These are phyloP conservation scores for Mycosphaerelloides madeirae DNA, from an alignment of 2,329 filamentous ascomycete genomes.

Conservation along the genomic window DNA sequence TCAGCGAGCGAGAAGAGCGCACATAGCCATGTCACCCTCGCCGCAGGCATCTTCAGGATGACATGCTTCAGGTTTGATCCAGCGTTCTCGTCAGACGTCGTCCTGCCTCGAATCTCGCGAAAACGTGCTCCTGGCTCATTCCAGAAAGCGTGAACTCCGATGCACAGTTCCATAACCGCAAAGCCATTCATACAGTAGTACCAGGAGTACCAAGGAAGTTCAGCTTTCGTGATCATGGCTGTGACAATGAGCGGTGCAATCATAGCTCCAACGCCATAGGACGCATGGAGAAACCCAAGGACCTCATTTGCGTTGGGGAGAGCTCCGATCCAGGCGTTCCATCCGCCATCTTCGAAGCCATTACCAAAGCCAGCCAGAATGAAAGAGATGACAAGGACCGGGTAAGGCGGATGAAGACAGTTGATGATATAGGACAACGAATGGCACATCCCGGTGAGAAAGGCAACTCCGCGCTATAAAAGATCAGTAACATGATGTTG, in stretches of 20 bases:
- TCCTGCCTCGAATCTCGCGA: constrained; percentile 46
- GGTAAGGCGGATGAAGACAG: constrained; percentile 64
- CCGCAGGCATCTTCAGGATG: constrained; percentile 42
- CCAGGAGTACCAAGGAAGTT: constrained; percentile 64
- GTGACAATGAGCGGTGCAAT: constrained; percentile 67
- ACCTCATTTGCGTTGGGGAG: constrained; percentile 60
- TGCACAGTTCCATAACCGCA: constrained; percentile 52
- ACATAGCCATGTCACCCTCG: constrained; percentile 65
- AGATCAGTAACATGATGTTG: too few species aligned
- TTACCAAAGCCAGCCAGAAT: constrained; percentile 67
- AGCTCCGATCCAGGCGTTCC: constrained; percentile 62
- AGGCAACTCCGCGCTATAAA: constrained; percentile 56
- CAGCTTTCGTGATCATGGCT: constrained; percentile 61
- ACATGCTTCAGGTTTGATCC: constrained; percentile 50
- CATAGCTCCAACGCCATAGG: constrained; percentile 68
- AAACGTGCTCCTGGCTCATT: constrained; percentile 55
- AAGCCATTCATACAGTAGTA: constrained; percentile 70
- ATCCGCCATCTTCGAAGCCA: constrained; percentile 60
- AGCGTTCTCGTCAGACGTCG: constrained; percentile 31
- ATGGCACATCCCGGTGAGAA: constrained; percentile 60
- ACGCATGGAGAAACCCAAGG: constrained; percentile 66
- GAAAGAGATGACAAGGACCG: constrained; percentile 60
- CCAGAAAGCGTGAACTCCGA: constrained; percentile 59
- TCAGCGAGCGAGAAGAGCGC: constrained; percentile 73
- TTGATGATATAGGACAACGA: constrained; percentile 62